Base-by-base conservation (phyloP, 2,329 filamentous ascomycete genomes). In the Aspergillus unguis region DNA sequence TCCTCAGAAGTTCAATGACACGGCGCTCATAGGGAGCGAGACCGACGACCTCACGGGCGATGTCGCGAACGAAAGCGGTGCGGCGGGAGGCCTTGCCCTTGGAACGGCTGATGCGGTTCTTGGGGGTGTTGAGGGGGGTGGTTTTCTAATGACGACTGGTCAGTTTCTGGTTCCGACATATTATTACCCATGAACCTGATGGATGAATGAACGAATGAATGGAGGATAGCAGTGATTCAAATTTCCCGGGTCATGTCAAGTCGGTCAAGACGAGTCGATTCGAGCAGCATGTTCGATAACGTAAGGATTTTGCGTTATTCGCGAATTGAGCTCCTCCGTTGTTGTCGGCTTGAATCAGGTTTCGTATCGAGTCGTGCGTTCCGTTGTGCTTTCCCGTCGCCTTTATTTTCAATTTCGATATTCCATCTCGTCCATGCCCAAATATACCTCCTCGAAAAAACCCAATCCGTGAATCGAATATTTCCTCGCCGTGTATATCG, bases 61-160 rank as follows among this genome's bases (percentile, higher is more conserved):
- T 87, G 74, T 96, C 92, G 70, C 94, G 85, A 68, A 97, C 92
- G 80, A 99, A 97, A 70, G 88, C 86, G 69, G 94, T 97, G 73
- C 92, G 87, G 87, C 95, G 96, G 82, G 89, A 95, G 73, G 95
- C 82, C 80, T 94, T 89, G 69, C 94, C 94, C 85, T 96, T 97
- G 81, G 86, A 92, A 69, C 87, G 82, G 72, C 86, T 89, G 71
- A 92, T 84, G 71, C 87, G 85, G 71, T 84, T 84, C 83, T 91
- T 92, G 75, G 79, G 76, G 71, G 87, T 86, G 65, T 73, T 66
- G 73, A 90, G 85, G 68, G 85, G 75, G 67, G 88, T 91, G 78
- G 88, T 90, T 85, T 92, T 92, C 87, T 92, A 78, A 77, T 77
- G 58, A 66, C 62, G 61, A 76, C 74, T 77, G 79, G 44, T 41